phyloP scores from a whole-genome alignment of 352 stramenopile genomes.

The Globisporangium cederbergense region DNA sequence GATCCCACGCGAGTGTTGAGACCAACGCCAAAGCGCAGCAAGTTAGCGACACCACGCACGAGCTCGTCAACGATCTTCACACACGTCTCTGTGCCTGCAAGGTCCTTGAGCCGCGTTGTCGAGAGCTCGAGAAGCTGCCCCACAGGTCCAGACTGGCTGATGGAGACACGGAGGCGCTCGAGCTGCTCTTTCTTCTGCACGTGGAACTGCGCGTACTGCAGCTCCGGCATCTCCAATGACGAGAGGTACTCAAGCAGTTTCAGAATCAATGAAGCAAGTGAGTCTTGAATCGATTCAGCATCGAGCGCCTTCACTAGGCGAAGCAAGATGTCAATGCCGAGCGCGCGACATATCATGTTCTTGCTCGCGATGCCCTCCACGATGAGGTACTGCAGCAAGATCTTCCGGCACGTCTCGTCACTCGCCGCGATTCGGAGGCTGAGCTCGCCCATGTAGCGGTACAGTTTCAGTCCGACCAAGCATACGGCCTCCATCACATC shows the following conservation, averaged over 20 bases:
- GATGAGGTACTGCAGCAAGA: slow-evolving; percentile 65
- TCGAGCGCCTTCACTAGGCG: slow-evolving; percentile 66
- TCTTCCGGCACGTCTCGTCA: slow-evolving; percentile 42
- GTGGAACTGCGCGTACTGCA: slow-evolving; percentile 85
- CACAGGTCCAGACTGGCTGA: slow-evolving; percentile 73
- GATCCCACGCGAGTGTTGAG: slow-evolving; percentile 79
- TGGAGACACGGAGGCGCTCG: slow-evolving; percentile 68
- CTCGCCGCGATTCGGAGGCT: slow-evolving; percentile 61
- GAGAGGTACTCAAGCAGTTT: slow-evolving; percentile 77
- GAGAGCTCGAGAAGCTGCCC: slow-evolving; percentile 65
- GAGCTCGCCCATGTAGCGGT: slow-evolving; percentile 64
- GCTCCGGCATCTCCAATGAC: slow-evolving; percentile 78
- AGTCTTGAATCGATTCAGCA: slow-evolving; percentile 48
- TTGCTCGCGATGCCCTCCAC: slow-evolving; percentile 66
- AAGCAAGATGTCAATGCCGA: slow-evolving; percentile 73
- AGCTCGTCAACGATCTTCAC: slow-evolving; percentile 53
- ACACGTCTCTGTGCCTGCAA: slow-evolving; percentile 35
- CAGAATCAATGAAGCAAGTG: slow-evolving; percentile 49
- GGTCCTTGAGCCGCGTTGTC: slow-evolving; percentile 51
- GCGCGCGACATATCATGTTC: slow-evolving; percentile 54
- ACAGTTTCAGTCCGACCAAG: slow-evolving; percentile 66
- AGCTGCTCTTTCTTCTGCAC: slow-evolving; percentile 83
- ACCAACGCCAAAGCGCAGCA: slow-evolving; percentile 74
- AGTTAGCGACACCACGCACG: slow-evolving; percentile 37
- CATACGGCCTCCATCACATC: slow-evolving; percentile 74